A percentile compares a stretch with the other conserved stretches of the same genome.
Evolutionary conservation across 2,329 filamentous ascomycete genomes (phyloP).

Genomic region (Paraconiothyrium sp.): DNA sequence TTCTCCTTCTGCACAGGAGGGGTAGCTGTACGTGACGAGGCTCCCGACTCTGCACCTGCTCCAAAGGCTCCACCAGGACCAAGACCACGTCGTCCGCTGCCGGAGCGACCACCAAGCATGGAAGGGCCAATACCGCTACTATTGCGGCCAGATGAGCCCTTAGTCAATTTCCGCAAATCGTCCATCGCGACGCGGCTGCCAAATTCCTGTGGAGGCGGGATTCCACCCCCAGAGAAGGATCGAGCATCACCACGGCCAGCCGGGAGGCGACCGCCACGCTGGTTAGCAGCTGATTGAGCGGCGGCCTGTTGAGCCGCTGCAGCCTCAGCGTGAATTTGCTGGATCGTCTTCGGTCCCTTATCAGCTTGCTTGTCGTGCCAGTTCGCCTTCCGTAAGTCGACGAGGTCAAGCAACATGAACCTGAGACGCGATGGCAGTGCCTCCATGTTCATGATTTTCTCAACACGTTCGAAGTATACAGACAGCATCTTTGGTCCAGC

Average conservation of each 20-base stretch:
- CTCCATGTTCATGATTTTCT: conserved; percentile 80
- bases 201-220: conserved; percentile 75
- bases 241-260: conserved; percentile 87
- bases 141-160: conserved; percentile 66
- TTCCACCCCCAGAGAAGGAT: conserved; percentile 77
- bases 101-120: conserved; percentile 87
- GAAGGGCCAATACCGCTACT: conserved; percentile 76
- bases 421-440: conserved; percentile 82
- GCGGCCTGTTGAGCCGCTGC: conserved; percentile 81
- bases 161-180: conserved; percentile 82
- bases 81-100: conserved; percentile 81
- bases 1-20: conserved; percentile 74
- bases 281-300: conserved; percentile 67
- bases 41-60: conserved; percentile 82
- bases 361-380: conserved; percentile 90
- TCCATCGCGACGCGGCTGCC: conserved; percentile 89
- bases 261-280: conserved; percentile 74
- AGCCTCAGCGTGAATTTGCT: conserved; percentile 88
- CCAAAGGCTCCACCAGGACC: conserved; percentile 75
- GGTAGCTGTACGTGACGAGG: conserved; percentile 89
- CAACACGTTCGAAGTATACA: conserved; percentile 90
- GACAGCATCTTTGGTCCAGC: conserved; percentile 90
- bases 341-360: conserved; percentile 97
- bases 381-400: conserved; percentile 79
- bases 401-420: conserved; percentile 96